phyloP scores from a whole-genome alignment of 73 alveolate genomes.

The Blepharisma japonicum region DNA sequence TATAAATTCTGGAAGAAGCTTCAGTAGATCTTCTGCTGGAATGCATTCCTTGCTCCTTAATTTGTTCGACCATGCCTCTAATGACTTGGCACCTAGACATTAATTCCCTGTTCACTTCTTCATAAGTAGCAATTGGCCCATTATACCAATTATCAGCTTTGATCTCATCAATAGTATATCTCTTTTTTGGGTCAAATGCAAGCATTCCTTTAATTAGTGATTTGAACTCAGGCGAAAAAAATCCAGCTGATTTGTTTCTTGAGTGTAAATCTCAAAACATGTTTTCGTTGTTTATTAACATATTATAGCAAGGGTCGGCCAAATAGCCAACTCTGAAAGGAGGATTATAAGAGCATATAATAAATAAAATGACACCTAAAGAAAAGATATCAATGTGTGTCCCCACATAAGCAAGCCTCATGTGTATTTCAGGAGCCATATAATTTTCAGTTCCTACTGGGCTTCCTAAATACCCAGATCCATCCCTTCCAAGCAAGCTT shows the following conservation, averaged over 20 bases:
- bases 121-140: conserved; percentile 15
- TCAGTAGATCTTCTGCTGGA: background rate
- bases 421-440: conserved; percentile 67
- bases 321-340: conserved; percentile 42
- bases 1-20: background rate
- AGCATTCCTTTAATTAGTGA: conserved; percentile 18
- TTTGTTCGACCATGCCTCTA: background rate
- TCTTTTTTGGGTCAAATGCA: background rate
- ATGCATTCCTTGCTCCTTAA: too few relatives aligned
- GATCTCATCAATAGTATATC: conserved; percentile 23
- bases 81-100: background rate
- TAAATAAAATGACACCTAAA: conserved; percentile 65
- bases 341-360: conserved; percentile 47
- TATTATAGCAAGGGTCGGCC: conserved; percentile 31
- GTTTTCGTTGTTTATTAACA: background rate
- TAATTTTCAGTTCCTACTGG: conserved; percentile 52
- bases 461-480: conserved; percentile 34
- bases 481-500: conserved; percentile 30
- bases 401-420: conserved; percentile 53
- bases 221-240: conserved; percentile 7
- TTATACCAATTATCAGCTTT: conserved; percentile 7
- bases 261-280: background rate
- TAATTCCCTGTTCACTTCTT: background rate
- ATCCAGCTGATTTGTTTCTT: background rate
- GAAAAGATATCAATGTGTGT: conserved; percentile 60